These are phyloP conservation scores for Mycena galopus DNA, from an alignment of 768 basidiomycete genomes.

Conservation along the genomic window DNA sequence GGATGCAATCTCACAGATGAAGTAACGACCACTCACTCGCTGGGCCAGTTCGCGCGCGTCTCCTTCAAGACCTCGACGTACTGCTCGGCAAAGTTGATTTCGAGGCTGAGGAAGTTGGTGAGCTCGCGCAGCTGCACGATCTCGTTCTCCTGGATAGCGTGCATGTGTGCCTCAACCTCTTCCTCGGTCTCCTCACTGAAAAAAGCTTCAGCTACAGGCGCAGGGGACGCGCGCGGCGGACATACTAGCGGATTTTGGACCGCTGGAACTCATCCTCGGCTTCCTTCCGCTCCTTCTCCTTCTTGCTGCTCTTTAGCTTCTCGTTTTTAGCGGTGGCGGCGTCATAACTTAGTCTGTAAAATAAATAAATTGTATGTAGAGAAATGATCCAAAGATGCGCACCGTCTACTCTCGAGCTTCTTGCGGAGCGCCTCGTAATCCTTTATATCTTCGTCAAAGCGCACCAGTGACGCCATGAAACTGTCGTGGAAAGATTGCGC, in stretches of 20 bases:
- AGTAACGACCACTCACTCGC: constrained; percentile 59
- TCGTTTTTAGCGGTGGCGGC: constrained; percentile 79
- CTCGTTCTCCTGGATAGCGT: constrained; percentile 85
- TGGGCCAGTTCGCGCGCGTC: constrained; percentile 75
- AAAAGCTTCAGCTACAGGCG: not conserved
- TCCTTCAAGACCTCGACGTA: constrained; percentile 82
- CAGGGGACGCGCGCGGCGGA: constrained; percentile 11
- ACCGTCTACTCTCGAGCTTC: constrained; percentile 91
- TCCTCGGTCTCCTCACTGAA: constrained; percentile 87
- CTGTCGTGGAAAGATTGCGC: constrained; percentile 80
- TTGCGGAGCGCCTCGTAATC: constrained; percentile 86
- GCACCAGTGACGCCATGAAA: constrained; percentile 76
- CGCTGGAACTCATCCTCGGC: constrained; percentile 86
- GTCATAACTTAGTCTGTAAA: constrained; percentile 78
- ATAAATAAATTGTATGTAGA: not conserved
- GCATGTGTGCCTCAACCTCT: constrained; percentile 86
- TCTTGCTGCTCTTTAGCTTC: constrained; percentile 78
- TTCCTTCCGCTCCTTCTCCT: constrained; percentile 83
- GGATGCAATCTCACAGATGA: not conserved
- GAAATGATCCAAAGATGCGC: not conserved
- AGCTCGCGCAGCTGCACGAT: constrained; percentile 78
- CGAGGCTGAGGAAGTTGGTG: constrained; percentile 76
- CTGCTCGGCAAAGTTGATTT: constrained; percentile 79
- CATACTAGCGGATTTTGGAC: constrained; percentile 83
- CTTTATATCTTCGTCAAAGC: constrained; percentile 79